phyloP scores from a whole-genome alignment of 495 filamentous ascomycete species.

The Hypoxylon rickii region DNA sequence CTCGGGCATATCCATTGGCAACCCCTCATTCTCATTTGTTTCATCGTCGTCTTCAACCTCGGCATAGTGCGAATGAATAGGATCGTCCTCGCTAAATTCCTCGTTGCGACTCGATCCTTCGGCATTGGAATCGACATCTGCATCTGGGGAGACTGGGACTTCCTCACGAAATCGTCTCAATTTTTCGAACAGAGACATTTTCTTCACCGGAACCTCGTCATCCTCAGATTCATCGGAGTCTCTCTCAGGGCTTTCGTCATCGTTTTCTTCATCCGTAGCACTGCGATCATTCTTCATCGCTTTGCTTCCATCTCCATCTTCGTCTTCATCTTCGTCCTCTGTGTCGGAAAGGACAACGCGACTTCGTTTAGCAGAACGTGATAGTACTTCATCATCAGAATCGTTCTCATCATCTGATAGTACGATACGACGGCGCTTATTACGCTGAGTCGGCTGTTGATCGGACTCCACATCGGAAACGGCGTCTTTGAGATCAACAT shows the following conservation, averaged over 20 bases:
- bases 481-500: constrained; percentile 7
- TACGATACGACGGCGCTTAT: constrained; percentile 36
- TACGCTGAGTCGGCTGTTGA: constrained; percentile 10
- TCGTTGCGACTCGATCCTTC: constrained; percentile 14
- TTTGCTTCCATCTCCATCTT: constrained; percentile 30
- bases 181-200: constrained; percentile 29
- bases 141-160: constrained; percentile 20
- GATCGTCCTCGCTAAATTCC: constrained; percentile 16
- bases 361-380: constrained; percentile 15
- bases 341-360: constrained; percentile 21
- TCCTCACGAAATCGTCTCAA: constrained; percentile 33
- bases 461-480: constrained; percentile 15
- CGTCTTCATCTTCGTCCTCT: constrained; percentile 34
- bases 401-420: constrained; percentile 35
- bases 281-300: background rate
- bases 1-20: constrained; percentile 18
- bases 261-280: background rate
- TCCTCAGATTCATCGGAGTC: constrained; percentile 14
- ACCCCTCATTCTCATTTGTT: constrained; percentile 22
- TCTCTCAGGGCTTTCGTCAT: constrained; percentile 1
- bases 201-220: constrained; percentile 14
- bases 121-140: constrained; percentile 11
- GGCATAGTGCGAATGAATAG: constrained; percentile 24
- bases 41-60: constrained; percentile 37
- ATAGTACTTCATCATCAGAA: constrained; percentile 5